These are phyloP conservation scores for Fagopyrum tataricum DNA, from an alignment of 148 eudicot genomes.

Conservation along the genomic window DNA sequence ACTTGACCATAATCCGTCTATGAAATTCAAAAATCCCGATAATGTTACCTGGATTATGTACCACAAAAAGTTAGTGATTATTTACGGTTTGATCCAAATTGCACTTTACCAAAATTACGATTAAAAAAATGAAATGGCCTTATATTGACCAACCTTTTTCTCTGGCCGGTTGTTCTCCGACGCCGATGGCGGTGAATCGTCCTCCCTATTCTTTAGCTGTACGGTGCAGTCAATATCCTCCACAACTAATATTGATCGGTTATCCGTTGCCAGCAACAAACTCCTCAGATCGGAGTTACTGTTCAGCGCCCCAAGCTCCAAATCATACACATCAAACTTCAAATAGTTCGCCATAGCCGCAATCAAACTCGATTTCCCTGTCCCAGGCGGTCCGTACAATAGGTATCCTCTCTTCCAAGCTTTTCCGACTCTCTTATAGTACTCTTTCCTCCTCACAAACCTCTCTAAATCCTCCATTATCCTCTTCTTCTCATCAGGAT, in stretches of 20 bases:
- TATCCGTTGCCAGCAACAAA: slow-evolving; percentile 24
- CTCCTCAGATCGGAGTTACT: slow-evolving; percentile 28
- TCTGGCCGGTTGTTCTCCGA: not conserved
- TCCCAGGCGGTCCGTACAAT: slow-evolving; percentile 20
- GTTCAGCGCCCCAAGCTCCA: slow-evolving; percentile 27
- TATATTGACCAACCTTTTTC: not conserved
- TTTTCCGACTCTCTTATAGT: slow-evolving; percentile 9
- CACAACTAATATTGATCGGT: slow-evolving; percentile 31
- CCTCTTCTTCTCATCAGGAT: not conserved
- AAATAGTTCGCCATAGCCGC: slow-evolving; percentile 29
- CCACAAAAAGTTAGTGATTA: not conserved
- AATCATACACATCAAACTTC: slow-evolving; percentile 29
- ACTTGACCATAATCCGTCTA: slow-evolving; percentile 46
- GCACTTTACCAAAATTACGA: no score
- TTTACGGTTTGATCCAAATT: no score
- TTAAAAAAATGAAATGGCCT: no score
- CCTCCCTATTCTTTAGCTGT: slow-evolving; percentile 25
- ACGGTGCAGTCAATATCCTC: slow-evolving; percentile 38
- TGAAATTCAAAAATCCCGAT: slow-evolving; percentile 35
- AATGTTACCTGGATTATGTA: slow-evolving; percentile 22
- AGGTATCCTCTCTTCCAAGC: slow-evolving; percentile 15
- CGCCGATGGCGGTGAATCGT: not conserved
- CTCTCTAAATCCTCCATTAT: slow-evolving; percentile 6
- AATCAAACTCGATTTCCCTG: slow-evolving; percentile 28
- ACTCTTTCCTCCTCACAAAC: slow-evolving; percentile 18